Conservation (phyloP, 2,329 filamentous ascomycete species). For the Torrubiella hemipterigena region DNA sequence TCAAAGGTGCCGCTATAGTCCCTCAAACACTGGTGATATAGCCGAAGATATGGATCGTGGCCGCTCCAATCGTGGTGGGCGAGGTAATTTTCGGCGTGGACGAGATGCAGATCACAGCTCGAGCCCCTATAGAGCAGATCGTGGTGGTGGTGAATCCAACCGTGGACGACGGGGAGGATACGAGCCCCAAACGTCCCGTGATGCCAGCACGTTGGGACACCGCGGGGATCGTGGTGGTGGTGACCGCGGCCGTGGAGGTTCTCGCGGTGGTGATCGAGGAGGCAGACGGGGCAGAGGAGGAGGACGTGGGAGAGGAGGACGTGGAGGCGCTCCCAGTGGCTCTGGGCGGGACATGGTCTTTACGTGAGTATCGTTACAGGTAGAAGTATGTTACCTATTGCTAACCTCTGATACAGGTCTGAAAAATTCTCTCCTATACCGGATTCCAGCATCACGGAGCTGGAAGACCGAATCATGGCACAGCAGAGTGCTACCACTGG, state of each 20-base stretch:
- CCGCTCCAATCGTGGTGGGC: too few species aligned
- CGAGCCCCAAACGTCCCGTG: too few species aligned
- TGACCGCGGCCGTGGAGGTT: slow-evolving; percentile 10
- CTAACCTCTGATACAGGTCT: too few species aligned
- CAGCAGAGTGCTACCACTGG: slow-evolving; percentile 14
- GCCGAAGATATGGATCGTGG: too few species aligned
- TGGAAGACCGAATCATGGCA: slow-evolving; percentile 28
- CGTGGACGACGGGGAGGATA: slow-evolving; percentile 10
- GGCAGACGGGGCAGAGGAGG: slow-evolving; percentile 5
- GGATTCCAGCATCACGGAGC: slow-evolving; percentile 16
- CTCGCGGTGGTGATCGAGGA: slow-evolving; percentile 5
- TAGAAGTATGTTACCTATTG: too few species aligned
- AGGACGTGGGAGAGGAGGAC: slow-evolving; percentile 5
- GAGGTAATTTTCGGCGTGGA: too few species aligned
- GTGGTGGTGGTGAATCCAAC: slow-evolving; percentile 8
- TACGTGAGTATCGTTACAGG: too few species aligned
- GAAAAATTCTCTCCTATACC: slow-evolving; percentile 11
- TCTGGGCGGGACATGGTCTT: slow-evolving; percentile 3
- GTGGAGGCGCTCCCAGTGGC: too few species aligned
- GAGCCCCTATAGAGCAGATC: slow-evolving; percentile 9
- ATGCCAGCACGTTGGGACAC: too few species aligned
- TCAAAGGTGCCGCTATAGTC: too few species aligned
- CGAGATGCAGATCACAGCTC: too few species aligned
- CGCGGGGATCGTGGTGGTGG: slow-evolving; percentile 11
- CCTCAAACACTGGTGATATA: too few species aligned